phyloP scores from a whole-genome alignment of 2,329 filamentous ascomycete genomes.

The Thielaviopsis euricoi region DNA sequence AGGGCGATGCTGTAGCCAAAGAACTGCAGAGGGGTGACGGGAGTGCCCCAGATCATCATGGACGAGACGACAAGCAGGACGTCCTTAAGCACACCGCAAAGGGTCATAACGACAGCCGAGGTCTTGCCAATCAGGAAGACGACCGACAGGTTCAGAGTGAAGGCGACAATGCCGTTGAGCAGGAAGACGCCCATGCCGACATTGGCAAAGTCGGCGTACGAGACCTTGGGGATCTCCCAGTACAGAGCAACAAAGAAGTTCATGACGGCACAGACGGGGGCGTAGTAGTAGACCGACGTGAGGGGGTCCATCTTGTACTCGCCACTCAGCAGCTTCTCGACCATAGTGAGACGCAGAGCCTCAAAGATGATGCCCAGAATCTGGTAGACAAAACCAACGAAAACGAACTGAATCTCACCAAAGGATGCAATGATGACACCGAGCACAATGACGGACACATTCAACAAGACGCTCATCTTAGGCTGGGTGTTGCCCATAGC shows the following conservation, averaged over 20 bases:
- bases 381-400: constrained; percentile 66
- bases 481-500: constrained; percentile 67
- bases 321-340: constrained; percentile 63
- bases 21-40: constrained; percentile 58
- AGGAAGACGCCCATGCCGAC: constrained; percentile 60
- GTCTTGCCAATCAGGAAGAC: constrained; percentile 82
- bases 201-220: constrained; percentile 52
- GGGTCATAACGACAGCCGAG: constrained; percentile 69
- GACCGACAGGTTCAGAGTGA: constrained; percentile 69
- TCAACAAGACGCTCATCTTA: constrained; percentile 73
- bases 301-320: constrained; percentile 89
- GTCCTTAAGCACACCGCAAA: constrained; percentile 78
- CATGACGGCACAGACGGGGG: constrained; percentile 68
- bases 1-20: constrained; percentile 74
- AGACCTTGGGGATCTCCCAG: constrained; percentile 55
- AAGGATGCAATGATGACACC: constrained; percentile 90
- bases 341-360: constrained; percentile 68
- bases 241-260: constrained; percentile 59
- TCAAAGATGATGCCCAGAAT: constrained; percentile 65
- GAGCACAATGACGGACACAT: constrained; percentile 86
- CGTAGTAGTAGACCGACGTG: constrained; percentile 81
- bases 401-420: constrained; percentile 87
- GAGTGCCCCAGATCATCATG: constrained; percentile 67
- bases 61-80: constrained; percentile 66
- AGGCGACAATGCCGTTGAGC: constrained; percentile 61